A percentile compares a stretch with the other conserved stretches of the same genome.
phyloP scores from a whole-genome alignment of 1,139 yeast genomes.

The Zygosaccharomyces sapae region DNA sequence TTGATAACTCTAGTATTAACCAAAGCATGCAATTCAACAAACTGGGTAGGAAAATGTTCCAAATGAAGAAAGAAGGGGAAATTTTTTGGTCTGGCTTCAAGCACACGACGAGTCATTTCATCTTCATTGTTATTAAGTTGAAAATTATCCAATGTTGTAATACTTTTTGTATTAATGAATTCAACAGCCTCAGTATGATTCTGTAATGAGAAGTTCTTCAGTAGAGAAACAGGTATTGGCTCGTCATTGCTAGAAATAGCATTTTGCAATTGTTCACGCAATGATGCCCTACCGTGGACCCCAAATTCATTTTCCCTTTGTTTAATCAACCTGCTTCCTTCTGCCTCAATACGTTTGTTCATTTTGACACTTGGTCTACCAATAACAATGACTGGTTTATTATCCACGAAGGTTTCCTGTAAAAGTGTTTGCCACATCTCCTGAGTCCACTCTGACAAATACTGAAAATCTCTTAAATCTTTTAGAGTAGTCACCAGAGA shows the following conservation, averaged over 20 bases:
- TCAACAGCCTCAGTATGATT: constrained; percentile 65
- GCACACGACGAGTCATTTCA: constrained; percentile 32
- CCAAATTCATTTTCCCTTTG: constrained; percentile 55
- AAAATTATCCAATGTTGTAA: constrained; percentile 36
- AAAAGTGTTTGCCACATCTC: constrained; percentile 65
- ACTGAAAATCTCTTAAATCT: constrained; percentile 58
- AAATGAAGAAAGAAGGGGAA: constrained; percentile 72
- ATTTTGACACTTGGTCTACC: constrained; percentile 70
- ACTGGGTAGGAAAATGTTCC: constrained; percentile 76
- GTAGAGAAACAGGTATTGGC: constrained; percentile 67
- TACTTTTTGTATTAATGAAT: constrained; percentile 67
- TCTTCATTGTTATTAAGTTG: constrained; percentile 31
- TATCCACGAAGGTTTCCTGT: constrained; percentile 52
- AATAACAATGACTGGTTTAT: constrained; percentile 66
- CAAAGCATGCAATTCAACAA: constrained; percentile 65
- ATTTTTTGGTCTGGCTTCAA: constrained; percentile 41
- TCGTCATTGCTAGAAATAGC: constrained; percentile 69
- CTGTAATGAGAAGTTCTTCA: constrained; percentile 61
- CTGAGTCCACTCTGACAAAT: constrained; percentile 55
- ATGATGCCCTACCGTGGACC: constrained; percentile 51
- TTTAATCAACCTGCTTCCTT: constrained; percentile 47
- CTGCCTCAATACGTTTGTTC: constrained; percentile 50
- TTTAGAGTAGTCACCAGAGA: constrained; percentile 54
- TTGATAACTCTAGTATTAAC: constrained; percentile 63
- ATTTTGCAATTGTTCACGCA: constrained; percentile 47